Base-by-base conservation (phyloP, 1,284 basidiomycete species). In the Xerocomus amazonicus region DNA sequence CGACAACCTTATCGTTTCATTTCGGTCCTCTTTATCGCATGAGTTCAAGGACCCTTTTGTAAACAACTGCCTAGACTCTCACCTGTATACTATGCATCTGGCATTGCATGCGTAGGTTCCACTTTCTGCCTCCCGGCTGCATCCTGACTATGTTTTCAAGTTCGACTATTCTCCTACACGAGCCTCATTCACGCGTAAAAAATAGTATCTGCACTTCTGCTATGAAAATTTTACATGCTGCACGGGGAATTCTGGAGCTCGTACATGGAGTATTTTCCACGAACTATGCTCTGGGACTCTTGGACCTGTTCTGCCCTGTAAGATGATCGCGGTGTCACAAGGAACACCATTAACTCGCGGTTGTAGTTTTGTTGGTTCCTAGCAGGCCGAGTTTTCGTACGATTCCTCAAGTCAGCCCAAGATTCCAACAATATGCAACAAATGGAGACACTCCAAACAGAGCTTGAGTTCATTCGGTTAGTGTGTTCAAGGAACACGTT, bases 331-430 rank as follows among this genome's bases (percentile, higher is more conserved):
- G 36, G 29, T 31, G 9, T 44, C 43, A 13, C 38, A 17, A 23
- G 2, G 26, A 23, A 29, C 16, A 16, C 45, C 37, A 13, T 8
- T 14, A 27, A 8, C 35, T 6, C 12, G 9, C 28, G 0, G 19
- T 33, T n/a, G 10, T 47, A 87, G 84, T 83, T 84, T 56, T 79
- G 77, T 54, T 88, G 84, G 82, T 86, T 84, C 61, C 73, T 77
- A 50, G 76, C 76, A 38, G 84, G 83, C 1, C 73, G 83, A 27
- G 80, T 86, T 6, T 72, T 89, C 26, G 75, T 80, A 7, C 76
- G 84, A 12, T 84, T 87, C 62, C 63, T 84, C 29, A 75, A 78
- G 55, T 78, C 78, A 35, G 79, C 82, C 6, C 70, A 79, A 27
- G 77, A 82, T 38, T 72, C 73, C 9, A 74, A 76, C 31, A 75